Percentiles rank a stretch among this genome's conserved stretches.
These are phyloP conservation scores for Trebouxia sp. DNA, from an alignment of 139 green algal genomes.

Conservation along the genomic window DNA sequence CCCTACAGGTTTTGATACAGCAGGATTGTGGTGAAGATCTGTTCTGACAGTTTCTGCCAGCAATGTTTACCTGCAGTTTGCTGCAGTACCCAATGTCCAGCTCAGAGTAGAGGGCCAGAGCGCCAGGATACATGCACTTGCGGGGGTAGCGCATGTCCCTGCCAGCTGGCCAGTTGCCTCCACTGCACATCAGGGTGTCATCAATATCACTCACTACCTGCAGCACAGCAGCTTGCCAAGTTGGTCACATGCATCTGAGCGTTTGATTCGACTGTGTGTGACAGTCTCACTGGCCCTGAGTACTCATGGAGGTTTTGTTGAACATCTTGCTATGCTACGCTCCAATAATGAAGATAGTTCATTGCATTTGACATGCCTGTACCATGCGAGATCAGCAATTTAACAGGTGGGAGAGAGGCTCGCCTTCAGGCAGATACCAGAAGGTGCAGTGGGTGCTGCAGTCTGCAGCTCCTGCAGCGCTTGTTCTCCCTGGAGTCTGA, in stretches of 20 bases:
- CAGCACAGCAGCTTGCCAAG: background rate
- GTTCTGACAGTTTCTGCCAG: background rate
- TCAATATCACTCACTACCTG: slow-evolving; percentile 66
- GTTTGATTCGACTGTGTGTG: no score
- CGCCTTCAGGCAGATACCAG: slow-evolving; percentile 36
- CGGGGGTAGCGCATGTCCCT: slow-evolving; percentile 31
- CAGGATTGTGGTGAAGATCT: background rate
- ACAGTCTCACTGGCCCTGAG: no score
- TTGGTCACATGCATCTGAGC: background rate
- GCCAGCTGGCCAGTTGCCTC: slow-evolving; percentile 48
- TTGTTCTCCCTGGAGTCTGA: slow-evolving; percentile 39
- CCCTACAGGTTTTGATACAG: background rate
- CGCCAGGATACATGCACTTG: slow-evolving; percentile 59
- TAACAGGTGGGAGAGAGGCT: no score
- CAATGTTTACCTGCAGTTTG: slow-evolving; percentile 5
- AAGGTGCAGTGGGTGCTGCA: background rate
- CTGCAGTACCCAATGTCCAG: slow-evolving; percentile 44
- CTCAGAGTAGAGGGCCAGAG: slow-evolving; percentile 52
- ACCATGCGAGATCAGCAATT: no score
- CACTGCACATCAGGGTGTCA: slow-evolving; percentile 66
- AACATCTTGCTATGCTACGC: no score
- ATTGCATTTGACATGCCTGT: no score
- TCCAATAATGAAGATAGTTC: no score
- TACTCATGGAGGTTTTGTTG: no score
- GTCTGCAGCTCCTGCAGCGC: slow-evolving; percentile 18